phyloP scores from a whole-genome alignment of 148 eudicot species.

The Fagopyrum esculentum region DNA sequence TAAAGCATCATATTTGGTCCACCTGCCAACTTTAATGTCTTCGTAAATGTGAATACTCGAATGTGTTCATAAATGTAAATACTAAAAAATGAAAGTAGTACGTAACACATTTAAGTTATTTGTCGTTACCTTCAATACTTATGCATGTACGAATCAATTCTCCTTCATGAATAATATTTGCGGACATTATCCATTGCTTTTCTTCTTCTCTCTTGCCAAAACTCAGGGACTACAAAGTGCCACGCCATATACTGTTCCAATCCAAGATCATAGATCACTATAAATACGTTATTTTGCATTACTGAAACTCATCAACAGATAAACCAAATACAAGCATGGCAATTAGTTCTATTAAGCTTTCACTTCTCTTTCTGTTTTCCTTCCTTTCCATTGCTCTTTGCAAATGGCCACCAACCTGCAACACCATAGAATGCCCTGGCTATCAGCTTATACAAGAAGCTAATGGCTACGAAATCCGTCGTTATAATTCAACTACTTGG shows the following conservation, averaged over 20 bases:
- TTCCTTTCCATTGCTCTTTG: constrained; percentile 1
- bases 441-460: constrained; percentile 8
- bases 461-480: constrained; percentile 7
- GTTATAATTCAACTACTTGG: constrained; percentile 10
- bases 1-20: background rate
- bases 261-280: background rate
- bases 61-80: background rate
- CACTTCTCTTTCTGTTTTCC: background rate
- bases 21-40: background rate
- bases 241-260: background rate
- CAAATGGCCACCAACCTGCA: background rate
- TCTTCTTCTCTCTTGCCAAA: background rate
- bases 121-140: background rate
- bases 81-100: background rate
- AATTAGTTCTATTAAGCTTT: background rate
- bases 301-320: background rate
- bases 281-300: background rate
- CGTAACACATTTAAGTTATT: background rate
- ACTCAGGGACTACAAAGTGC: background rate
- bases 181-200: constrained; percentile 3
- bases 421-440: background rate
- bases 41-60: background rate
- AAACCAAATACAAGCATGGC: background rate
- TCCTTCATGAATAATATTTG: background rate
- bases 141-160: background rate